Evolutionary conservation across 768 basidiomycete species (phyloP), one percentile per base, ranked within the genome.

Genomic region (Candolleomyces eurysporus): DNA sequence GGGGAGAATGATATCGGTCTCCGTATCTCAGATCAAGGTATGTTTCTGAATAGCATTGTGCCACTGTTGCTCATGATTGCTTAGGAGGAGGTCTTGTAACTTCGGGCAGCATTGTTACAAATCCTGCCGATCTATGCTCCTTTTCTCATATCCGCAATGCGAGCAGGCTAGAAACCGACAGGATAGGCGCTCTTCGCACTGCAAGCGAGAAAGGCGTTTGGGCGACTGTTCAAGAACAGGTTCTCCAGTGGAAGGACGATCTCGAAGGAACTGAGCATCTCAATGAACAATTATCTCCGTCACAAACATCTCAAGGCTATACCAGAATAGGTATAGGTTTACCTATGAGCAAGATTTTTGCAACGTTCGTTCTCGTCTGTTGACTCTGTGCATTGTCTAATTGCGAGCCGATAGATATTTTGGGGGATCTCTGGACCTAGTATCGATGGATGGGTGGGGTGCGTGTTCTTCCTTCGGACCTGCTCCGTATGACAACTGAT

Each of bases 21-120:
- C 54, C 88, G 94, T 43, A 89, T 96, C 76, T 94, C 93, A n/a
- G 94, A 96, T 70, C 87, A 92, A 84, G 94, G 93, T 88, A 32
- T 58, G 42, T n/a, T 39, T 32, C 19, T 57, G 50, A 40, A 19
- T 30, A 49, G 39, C 60, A 22, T 50, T 51, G 59, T 14, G 42
- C 53, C 39, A 4, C 45, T 48, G 21, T 32, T 32, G 56, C 10
- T 62, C 57, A 54, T 68, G 61, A 65, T 64, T 45, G 54, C 14
- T 48, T 69, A 90, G 94, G 92, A 42, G 91, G 92, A 3, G 92
- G 93, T 1, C 79, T 95, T 8, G 70, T 75, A 48, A 79, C 76
- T 19, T 69, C 81, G 7, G 74, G 82, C 59, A 75, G 73, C 61
- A 71, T 68, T 50, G 81, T 91, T 54, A 79, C 78, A 61, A 80